phyloP scores from a whole-genome alignment of 768 basidiomycete genomes.

The Suillus weaverae region DNA sequence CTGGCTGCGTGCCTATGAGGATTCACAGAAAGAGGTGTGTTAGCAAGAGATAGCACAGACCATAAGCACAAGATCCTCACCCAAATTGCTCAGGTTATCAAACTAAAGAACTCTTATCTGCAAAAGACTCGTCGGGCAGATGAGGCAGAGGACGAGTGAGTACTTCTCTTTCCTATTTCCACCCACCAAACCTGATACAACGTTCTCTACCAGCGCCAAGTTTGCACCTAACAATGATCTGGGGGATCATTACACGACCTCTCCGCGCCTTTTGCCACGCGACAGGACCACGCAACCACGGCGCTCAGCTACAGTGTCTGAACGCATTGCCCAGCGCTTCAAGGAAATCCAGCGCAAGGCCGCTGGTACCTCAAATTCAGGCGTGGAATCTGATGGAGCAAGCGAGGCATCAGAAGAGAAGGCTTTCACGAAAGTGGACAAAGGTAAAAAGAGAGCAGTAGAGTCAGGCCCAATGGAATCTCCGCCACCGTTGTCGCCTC shows the following conservation, averaged over 20 bases:
- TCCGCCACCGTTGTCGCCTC: conserved; percentile 66
- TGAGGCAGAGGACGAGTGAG: conserved; percentile 93
- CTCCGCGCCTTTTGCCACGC: conserved; percentile 63
- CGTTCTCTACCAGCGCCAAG: conserved; percentile 58
- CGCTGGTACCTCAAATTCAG: conserved; percentile 33
- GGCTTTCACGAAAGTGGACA: conserved; percentile 62
- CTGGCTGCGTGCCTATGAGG: conserved; percentile 72
- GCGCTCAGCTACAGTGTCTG: conserved; percentile 78
- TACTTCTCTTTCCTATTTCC: conserved; percentile 12
- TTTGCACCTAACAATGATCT: conserved; percentile 74
- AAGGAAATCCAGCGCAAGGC: conserved; percentile 71
- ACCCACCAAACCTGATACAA: conserved; percentile 8
- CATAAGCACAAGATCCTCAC: neutral
- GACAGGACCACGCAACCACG: conserved; percentile 54
- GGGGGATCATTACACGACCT: conserved; percentile 79
- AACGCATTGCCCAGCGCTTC: conserved; percentile 82
- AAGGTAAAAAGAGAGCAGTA: conserved; percentile 74
- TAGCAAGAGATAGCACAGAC: too few relatives aligned
- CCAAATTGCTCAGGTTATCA: conserved; percentile 40
- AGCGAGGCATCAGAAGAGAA: conserved; percentile 33
- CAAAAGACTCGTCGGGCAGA: conserved; percentile 81
- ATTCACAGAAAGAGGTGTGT: conserved; percentile 60
- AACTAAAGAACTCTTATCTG: conserved; percentile 76
- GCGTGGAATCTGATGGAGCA: conserved; percentile 22
- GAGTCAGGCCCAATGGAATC: conserved; percentile 46